Evolutionary conservation across 495 filamentous ascomycete genomes (phyloP).

Genomic region (Penicillium nucicola): DNA sequence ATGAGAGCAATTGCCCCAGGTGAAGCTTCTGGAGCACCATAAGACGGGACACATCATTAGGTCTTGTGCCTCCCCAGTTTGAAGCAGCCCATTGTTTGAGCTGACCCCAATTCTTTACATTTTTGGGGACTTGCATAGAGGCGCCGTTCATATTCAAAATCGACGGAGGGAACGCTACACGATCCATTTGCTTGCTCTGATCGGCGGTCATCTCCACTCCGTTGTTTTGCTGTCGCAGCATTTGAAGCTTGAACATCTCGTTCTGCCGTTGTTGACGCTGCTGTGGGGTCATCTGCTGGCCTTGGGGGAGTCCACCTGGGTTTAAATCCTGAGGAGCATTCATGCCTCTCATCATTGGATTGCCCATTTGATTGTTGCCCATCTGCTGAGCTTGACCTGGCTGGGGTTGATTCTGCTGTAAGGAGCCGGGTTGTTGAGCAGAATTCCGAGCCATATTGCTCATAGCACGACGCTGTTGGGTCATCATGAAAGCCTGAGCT

Average conservation of each 20-base stretch:
- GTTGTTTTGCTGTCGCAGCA: conserved; percentile 40
- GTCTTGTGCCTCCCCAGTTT: conserved; percentile 44
- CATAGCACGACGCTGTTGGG: conserved; percentile 30
- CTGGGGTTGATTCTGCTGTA: conserved; percentile 32
- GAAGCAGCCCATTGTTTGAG: conserved; percentile 59
- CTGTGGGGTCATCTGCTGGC: conserved; percentile 36
- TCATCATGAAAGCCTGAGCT: conserved; percentile 29
- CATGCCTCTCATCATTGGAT: conserved; percentile 32
- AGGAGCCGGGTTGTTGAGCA: conserved; percentile 23
- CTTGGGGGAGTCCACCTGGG: conserved; percentile 24
- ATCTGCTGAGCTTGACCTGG: conserved; percentile 37
- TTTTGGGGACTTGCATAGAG: conserved; percentile 48
- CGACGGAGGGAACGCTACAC: conserved; percentile 33
- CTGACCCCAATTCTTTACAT: conserved; percentile 69
- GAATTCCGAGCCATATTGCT: conserved; percentile 28
- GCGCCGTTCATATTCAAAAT: conserved; percentile 32
- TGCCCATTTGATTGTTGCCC: conserved; percentile 34
- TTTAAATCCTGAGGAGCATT: conserved; percentile 34
- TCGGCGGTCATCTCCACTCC: conserved; percentile 42
- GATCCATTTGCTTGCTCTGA: conserved; percentile 48
- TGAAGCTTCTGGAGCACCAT: conserved; percentile 53
- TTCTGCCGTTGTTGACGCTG: conserved; percentile 38
- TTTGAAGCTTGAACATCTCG: conserved; percentile 33
- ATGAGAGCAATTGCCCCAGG: conserved; percentile 37
- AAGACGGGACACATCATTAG: conserved; percentile 43